Evolutionary conservation across 805 yeast species (phyloP), one percentile per base, ranked within the genome.

Genomic region (Lipomyces sp.): DNA sequence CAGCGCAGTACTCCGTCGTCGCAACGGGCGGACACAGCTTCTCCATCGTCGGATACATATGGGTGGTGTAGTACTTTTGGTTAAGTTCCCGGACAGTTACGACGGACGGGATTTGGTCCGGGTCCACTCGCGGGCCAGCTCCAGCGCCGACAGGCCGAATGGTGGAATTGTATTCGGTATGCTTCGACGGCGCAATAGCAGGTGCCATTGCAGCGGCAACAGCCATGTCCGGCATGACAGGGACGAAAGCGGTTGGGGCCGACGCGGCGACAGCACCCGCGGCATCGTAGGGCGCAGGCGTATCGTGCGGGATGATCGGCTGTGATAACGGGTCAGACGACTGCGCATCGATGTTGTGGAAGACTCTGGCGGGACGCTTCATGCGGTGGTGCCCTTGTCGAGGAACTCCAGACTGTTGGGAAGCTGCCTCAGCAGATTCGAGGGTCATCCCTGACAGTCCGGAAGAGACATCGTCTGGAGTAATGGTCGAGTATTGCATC

Each of bases 1-100:
- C 80, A 1, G 89, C 85, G 57, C 80, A 81, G 74, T 82, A 90
- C 69, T 86, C 87, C 1, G 91, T 85, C 0, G 94, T 90, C 0
- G 96, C 88, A 13, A 86, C 80, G 2, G 98, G 98, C 4, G 98
- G 97, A 10, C 86, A 83, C 1, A 91, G 88, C 74, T 91, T 86
- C 75, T 87, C 86, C 72, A 90, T 87, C 0, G 97, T 89, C 59
- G 83, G 82, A 77, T 90, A 93, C 0, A 85, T 76, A 56, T 69
- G 79, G 70, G 71, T 78, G 71, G 67, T 78, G 77, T 62, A 79
- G 77, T 76, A 65, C 57, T 73, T 61, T 54, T 69, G 72, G 67
- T 77, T 73, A 32, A 74, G 71, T 54, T 72, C 82, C 71, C 73
- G 77, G n/a, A 74, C 75, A 24, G 74, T 76, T 2, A 80, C 80